Conservation (phyloP, 2,329 filamentous ascomycete genomes). For the Pseudogymnoascus sp. region DNA sequence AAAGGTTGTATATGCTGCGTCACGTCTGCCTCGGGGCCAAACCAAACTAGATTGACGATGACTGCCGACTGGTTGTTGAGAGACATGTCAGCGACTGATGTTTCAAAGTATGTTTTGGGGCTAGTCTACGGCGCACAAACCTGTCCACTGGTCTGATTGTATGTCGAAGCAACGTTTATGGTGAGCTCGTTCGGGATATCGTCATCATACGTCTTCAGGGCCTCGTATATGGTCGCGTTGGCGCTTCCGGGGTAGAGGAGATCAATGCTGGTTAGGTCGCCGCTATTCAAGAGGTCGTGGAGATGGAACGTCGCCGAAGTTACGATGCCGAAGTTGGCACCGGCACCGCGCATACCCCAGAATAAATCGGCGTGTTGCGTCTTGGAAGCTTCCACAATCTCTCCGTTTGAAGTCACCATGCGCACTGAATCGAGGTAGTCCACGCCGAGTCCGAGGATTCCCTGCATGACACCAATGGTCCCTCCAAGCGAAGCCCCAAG, state of each 20-base stretch:
- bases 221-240: background rate
- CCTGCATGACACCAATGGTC: conserved; percentile 5
- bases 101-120: background rate
- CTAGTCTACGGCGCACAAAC: too few relatives aligned
- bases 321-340: conserved; percentile 12
- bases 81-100: too few relatives aligned
- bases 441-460: conserved; percentile 8
- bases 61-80: too few relatives aligned
- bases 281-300: background rate
- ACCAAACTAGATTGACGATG: too few relatives aligned
- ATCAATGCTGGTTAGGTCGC: background rate
- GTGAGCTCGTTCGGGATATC: background rate
- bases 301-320: background rate
- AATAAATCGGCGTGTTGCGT: conserved; percentile 24
- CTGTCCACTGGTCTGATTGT: too few relatives aligned
- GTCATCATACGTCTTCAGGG: background rate
- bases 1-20: too few relatives aligned
- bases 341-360: conserved; percentile 28
- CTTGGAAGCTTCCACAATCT: conserved; percentile 16
- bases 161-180: too few relatives aligned
- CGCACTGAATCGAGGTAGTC: conserved; percentile 11
- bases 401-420: conserved; percentile 25
- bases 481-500: conserved; percentile 12
- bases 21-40: too few relatives aligned
- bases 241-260: background rate